Evolutionary conservation across 2,329 filamentous ascomycete species (phyloP), one percentile per base, ranked within the genome.

Genomic region (Colletotrichum sp.): DNA sequence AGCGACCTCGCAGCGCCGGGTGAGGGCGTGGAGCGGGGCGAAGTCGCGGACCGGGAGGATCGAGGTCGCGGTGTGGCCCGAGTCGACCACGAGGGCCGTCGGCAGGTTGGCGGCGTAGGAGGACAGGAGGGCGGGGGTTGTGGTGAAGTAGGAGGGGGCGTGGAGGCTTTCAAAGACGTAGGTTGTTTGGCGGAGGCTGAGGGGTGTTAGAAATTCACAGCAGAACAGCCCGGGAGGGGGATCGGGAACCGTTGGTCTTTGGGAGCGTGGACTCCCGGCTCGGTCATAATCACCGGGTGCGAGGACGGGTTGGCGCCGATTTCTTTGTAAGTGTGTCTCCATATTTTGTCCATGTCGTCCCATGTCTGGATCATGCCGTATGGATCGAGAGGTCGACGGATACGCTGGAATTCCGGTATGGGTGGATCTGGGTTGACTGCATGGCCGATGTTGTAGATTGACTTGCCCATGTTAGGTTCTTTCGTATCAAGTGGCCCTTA

Each of bases 21-120:
- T 26, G 12, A 9, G 36, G 6, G 21, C 7, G 26, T 48, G 28
- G 7, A 55, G 18, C 9, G 34, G 64, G 9, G 15, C 6, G 64
- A 55, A 48, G 13, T 63, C 71, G 30, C 38, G 55, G 16, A 72
- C 18, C 4, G 71, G 64, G 24, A 63, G 30, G 38, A 36, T n/a
- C 28, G 9, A 34, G 34, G 64, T 72, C 8, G 16, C 32, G 9
- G 71, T 57, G 55, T 61, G 55, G 36, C 64, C 55, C 2, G 71
- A 72, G 64, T 61, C 71, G n/a, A 69, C 12, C n/a, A 72, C 71
- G 7, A 72, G 71, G 15, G 71, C 13, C n/a, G 36, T 68, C 10
- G 71, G 28, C 34, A 61, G 71, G 55, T 72, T 72, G 28, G 64
- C 71, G 34, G 71, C 71, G 55, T 72, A 72, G 18, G 69, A 34